Evolutionary conservation across 2,329 filamentous ascomycete species (phyloP), one percentile per base, ranked within the genome.

Genomic region (Trichophaea hybrida): DNA sequence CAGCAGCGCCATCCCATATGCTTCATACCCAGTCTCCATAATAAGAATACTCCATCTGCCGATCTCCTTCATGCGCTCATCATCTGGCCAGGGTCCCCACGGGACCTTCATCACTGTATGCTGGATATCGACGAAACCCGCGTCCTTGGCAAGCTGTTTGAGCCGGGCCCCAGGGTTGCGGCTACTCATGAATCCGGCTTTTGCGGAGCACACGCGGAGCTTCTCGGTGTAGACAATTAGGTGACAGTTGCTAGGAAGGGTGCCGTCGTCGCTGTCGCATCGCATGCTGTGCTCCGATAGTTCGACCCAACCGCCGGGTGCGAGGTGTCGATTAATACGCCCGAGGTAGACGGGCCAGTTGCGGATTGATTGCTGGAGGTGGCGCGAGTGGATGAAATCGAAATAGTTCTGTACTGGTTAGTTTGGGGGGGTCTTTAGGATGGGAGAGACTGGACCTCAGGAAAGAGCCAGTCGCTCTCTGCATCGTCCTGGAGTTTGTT

Each of bases 401-500:
- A 59, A 59, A n/a, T 58, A 5, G 15, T 57, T 35, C 43, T 57
- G 24, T 24, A 3, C 24, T 24, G 3, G 24, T 24, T 24, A 24
- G 24, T 50, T 33, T 17, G 55, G 24, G 3, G 24, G 24, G 24
- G 3, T 24, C 24, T 3, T 34, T 37, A n/a, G 13, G 24, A 52
- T 10, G 10, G 13, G 31, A n/a, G 33, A 35, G 50, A 7, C 10
- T 13, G 2, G 35, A 61, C 59, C 12, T 40, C 59, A 60, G 71
- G 62, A 37, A 65, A 67, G 12, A 63, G 35, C 69, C 69, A 70
- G 12, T 65, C 58, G 4, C 64, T 55, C 49, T 69, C 65, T 37
- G 65, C 68, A 59, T 70, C 67, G 43, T 70, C 69, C 50, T 53
- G 24, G 13, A 4, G 7, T 49, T 49, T 49, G 10, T 12, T 49